Conservation (phyloP, 2,329 filamentous ascomycete species). For the Fusarium algeriense region DNA sequence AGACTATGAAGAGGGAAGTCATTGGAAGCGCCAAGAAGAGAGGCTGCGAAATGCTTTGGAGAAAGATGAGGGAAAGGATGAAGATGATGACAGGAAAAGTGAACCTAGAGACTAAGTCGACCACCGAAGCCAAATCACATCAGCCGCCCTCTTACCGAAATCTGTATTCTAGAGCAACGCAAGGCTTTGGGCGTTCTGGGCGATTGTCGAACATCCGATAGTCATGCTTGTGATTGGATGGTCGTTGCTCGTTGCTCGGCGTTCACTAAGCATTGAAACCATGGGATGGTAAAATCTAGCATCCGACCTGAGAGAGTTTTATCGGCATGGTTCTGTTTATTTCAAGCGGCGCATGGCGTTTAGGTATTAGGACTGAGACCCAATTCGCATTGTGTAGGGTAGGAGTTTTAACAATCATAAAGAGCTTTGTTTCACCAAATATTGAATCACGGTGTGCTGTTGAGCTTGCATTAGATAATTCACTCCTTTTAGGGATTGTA, state of each 20-base stretch:
- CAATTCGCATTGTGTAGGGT: conserved; percentile 23
- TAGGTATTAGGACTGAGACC: background rate
- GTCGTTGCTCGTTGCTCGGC: background rate
- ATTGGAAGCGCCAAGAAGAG: conserved; percentile 89
- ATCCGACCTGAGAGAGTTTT: too few relatives aligned
- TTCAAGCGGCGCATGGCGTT: conserved; percentile 25
- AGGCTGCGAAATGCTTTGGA: conserved; percentile 62
- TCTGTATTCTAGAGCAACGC: background rate
- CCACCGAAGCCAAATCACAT: background rate
- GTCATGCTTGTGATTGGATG: background rate
- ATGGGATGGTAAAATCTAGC: background rate
- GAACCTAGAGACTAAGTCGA: conserved; percentile 32
- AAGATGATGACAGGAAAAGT: conserved; percentile 54
- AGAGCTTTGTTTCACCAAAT: background rate
- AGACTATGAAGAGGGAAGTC: conserved; percentile 86
- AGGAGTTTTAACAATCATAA: background rate
- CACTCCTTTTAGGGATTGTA: rapidly evolving
- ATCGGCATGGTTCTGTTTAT: background rate
- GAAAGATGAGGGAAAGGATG: conserved; percentile 54
- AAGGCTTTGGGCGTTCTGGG: background rate
- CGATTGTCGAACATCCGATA: background rate
- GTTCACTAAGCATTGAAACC: too few relatives aligned
- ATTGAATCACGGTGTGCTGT: background rate
- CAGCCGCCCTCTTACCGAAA: background rate
- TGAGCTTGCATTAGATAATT: background rate